Conservation (phyloP, 208 protist genomes). For the Trypanosomatidae sp. region DNA sequence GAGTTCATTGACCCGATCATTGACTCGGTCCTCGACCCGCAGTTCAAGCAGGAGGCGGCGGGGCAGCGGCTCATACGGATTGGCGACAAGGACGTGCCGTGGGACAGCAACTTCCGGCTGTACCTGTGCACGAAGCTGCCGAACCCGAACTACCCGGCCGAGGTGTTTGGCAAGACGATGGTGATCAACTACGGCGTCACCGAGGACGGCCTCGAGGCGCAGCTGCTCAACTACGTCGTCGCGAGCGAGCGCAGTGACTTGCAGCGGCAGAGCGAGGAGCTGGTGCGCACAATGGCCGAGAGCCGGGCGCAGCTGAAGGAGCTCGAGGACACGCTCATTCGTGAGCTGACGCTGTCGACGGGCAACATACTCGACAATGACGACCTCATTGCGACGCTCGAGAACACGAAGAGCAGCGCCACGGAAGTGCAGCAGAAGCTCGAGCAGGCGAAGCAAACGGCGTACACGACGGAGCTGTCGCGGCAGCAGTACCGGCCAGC, state of each 20-base stretch:
- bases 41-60: constrained; percentile 79
- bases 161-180: constrained; percentile 95
- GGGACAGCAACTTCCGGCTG: constrained; percentile 96
- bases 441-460: constrained; percentile 89
- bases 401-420: constrained; percentile 97
- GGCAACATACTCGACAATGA: constrained; percentile 98
- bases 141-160: constrained; percentile 97
- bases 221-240: constrained; percentile 98
- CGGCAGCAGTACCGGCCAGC: constrained; percentile 93
- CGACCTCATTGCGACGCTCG: constrained; percentile 96
- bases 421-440: constrained; percentile 95
- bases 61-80: constrained; percentile 86
- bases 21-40: constrained; percentile 96
- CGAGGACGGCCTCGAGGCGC: constrained; percentile 94
- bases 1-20: constrained; percentile 99
- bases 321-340: constrained; percentile 97
- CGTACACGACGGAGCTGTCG: constrained; percentile 92
- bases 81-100: constrained; percentile 96
- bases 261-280: constrained; percentile 90
- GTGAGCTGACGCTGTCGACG: constrained; percentile 90
- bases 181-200: constrained; percentile 99
- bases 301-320: constrained; percentile 94
- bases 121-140: constrained; percentile 97
- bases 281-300: constrained; percentile 96
- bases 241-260: constrained; percentile 94